Base-by-base conservation (phyloP, 1,284 basidiomycete genomes). In the Schizophyllum amplum region DNA sequence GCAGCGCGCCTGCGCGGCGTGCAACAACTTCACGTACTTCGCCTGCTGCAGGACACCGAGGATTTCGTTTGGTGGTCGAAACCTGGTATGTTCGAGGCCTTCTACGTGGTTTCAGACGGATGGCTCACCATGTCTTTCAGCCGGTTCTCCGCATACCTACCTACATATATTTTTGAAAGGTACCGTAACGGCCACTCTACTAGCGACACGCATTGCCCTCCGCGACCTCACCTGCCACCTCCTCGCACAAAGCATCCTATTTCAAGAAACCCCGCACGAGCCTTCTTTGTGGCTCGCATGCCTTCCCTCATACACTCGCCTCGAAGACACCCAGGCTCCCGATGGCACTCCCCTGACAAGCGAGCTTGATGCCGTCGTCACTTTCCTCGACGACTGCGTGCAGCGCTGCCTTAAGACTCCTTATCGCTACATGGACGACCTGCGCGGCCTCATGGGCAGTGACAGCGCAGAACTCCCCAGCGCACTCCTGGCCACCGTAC, bases 381-480 rank as follows among this genome's bases (percentile, higher is more conserved):
- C 74, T 0, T 94, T 97, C 71, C 63, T 97, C 13, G 94, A 98
- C 64, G 91, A 94, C 51, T 96, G 92, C 65, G 75, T 90, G 5
- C 85, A 89, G 57, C 80, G 92, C n/a, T 93, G 87, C 62, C 66
- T 87, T 61, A 94, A 91, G 71, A 90, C 87, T 0, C 90, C 93
- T 0, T 92, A 95, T 68, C 81, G 85, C 42, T 98, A 97, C 67
- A 78, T 96, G 56, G 94, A 98, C 65, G 84, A 86, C 11, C 68
- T 81, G 56, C 74, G 76, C 24, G 59, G 66, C 0, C 61, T 79
- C 33, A 2, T 42, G 13, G 7, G 33, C 33, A 9, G 21, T 15
- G 2, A 20, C 48, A 20, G 48, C 23, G 53, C 27, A 7, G 63
- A 60, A 20, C 47, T 58, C 6, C 57, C 83, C 1, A 92, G 88